Evolutionary conservation across 495 filamentous ascomycete genomes (phyloP).

Genomic region (Glarea lozoyensis): DNA sequence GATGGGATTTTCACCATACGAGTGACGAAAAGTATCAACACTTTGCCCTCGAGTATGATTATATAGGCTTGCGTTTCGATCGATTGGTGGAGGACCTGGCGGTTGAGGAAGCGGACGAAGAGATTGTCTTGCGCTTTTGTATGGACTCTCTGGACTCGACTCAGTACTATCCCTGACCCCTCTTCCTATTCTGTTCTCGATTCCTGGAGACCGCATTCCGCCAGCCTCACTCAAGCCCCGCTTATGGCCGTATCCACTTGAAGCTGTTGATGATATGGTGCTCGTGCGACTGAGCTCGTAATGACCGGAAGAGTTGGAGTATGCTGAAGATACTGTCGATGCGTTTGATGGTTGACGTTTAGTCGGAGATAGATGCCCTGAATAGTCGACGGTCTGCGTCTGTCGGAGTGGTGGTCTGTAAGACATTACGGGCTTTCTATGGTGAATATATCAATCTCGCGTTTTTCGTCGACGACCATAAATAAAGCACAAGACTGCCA

Average conservation of each 20-base stretch:
- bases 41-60: conserved; percentile 31
- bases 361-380: conserved; percentile 32
- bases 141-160: conserved; percentile 45
- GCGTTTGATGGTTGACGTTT: conserved; percentile 71
- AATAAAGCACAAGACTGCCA: conserved; percentile 7
- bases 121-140: conserved; percentile 65
- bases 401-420: conserved; percentile 50
- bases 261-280: conserved; percentile 67
- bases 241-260: conserved; percentile 60
- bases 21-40: conserved; percentile 30
- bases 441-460: background rate
- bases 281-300: conserved; percentile 64
- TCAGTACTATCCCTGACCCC: conserved; percentile 17
- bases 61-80: conserved; percentile 2
- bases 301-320: conserved; percentile 58
- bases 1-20: too few species aligned
- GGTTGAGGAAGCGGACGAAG: conserved; percentile 68
- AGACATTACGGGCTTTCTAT: conserved; percentile 32
- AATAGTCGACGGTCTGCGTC: conserved; percentile 54
- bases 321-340: conserved; percentile 69
- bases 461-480: too few species aligned
- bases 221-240: conserved; percentile 68
- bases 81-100: conserved; percentile 40
- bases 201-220: conserved; percentile 32
- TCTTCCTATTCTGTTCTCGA: conserved; percentile 6